These are phyloP conservation scores for Clathrospora elynae DNA, from an alignment of 2,329 filamentous ascomycete species.

Conservation along the genomic window DNA sequence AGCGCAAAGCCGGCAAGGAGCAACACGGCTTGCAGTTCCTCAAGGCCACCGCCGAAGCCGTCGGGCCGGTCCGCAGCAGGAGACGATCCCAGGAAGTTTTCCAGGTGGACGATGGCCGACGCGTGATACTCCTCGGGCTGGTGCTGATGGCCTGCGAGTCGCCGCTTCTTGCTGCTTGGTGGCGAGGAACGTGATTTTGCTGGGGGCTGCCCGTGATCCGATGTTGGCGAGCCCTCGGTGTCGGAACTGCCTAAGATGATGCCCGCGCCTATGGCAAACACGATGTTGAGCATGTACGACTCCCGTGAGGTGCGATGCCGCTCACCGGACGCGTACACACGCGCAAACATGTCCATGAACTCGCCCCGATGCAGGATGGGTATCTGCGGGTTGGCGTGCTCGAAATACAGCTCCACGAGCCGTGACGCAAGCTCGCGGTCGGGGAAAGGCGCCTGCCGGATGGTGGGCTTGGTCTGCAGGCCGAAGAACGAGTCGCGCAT, in stretches of 20 bases:
- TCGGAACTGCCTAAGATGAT: slow-evolving; percentile 74
- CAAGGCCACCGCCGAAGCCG: slow-evolving; percentile 82
- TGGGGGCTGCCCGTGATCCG: slow-evolving; percentile 38
- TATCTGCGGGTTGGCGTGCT: slow-evolving; percentile 95
- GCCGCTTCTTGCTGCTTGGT: slow-evolving; percentile 46
- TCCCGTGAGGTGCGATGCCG: slow-evolving; percentile 74
- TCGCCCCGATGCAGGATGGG: slow-evolving; percentile 87
- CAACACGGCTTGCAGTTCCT: slow-evolving; percentile 92
- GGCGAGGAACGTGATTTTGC: slow-evolving; percentile 38
- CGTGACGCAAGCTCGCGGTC: slow-evolving; percentile 72
- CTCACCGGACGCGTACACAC: slow-evolving; percentile 73
- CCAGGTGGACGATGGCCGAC: slow-evolving; percentile 88
- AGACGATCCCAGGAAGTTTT: slow-evolving; percentile 76
- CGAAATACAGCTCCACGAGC: slow-evolving; percentile 85
- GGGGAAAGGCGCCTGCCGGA: slow-evolving; percentile 84
- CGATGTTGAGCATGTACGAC: slow-evolving; percentile 94
- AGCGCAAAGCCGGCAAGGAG: slow-evolving; percentile 90
- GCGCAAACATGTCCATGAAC: slow-evolving; percentile 86
- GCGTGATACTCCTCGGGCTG: slow-evolving; percentile 97
- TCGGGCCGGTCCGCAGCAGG: slow-evolving; percentile 60
- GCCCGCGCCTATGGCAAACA: slow-evolving; percentile 92
- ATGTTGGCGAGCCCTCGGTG: slow-evolving; percentile 38
- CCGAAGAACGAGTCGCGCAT: slow-evolving; percentile 98
- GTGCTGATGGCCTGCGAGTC: slow-evolving; percentile 60
- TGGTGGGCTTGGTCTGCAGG: slow-evolving; percentile 86